Evolutionary conservation across 495 filamentous ascomycete species (phyloP).

Genomic region (Annulohypoxylon nitens): DNA sequence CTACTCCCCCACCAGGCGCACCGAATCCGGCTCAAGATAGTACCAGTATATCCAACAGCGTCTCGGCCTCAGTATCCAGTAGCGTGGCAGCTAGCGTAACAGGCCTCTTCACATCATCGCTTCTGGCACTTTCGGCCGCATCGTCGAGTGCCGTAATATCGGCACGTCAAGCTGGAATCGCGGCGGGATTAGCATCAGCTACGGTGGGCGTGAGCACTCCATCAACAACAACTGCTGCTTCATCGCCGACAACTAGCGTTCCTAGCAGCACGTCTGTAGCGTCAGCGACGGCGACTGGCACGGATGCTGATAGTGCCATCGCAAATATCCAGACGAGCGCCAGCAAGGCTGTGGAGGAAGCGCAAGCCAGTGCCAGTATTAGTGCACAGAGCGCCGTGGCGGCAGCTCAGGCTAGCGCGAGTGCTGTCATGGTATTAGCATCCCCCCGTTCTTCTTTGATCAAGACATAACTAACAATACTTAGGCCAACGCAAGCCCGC

Average conservation of each 20-base stretch:
- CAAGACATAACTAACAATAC: constrained; percentile 10
- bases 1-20: not conserved
- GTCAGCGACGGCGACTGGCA: not conserved
- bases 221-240: not conserved
- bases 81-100: constrained; percentile 14
- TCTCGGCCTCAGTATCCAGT: constrained; percentile 32
- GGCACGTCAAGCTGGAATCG: constrained; percentile 15
- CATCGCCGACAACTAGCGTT: not conserved
- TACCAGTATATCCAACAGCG: constrained; percentile 21
- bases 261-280: constrained; percentile 1
- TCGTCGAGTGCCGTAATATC: constrained; percentile 25
- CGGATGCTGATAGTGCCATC: not conserved
- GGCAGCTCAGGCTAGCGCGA: constrained; percentile 31
- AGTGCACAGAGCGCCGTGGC: constrained; percentile 34
- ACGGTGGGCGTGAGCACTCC: not conserved
- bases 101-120: constrained; percentile 3
- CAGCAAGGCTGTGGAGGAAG: constrained; percentile 33
- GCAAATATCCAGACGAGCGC: constrained; percentile 25
- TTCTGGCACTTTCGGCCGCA: constrained; percentile 23
- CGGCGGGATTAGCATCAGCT: constrained; percentile 2
- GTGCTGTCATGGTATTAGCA: constrained; percentile 31
- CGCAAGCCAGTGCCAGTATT: constrained; percentile 25
- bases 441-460: not conserved
- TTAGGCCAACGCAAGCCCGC: constrained; percentile 17
- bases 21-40: not conserved